Conservation (phyloP, 768 basidiomycete species). For the Pisolithus microcarpus region DNA sequence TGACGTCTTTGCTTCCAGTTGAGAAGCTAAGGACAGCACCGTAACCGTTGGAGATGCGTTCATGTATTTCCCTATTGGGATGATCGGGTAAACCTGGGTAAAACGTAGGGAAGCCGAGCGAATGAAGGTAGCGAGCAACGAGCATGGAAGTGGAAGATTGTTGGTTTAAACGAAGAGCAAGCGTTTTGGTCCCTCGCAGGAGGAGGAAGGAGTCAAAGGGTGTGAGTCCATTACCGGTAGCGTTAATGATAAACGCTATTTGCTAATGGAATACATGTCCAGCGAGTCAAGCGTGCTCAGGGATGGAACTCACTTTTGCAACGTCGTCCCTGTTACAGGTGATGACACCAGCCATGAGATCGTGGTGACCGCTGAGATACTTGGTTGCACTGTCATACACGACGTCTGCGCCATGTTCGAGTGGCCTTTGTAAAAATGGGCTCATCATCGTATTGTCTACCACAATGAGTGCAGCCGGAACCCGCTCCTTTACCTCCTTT, state of each 20-base stretch:
- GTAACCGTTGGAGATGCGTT: slow-evolving; percentile 81
- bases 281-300: background rate
- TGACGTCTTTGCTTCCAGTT: slow-evolving; percentile 84
- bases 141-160: slow-evolving; percentile 77
- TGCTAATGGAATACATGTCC: slow-evolving; percentile 38
- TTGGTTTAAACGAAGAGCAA: slow-evolving; percentile 92
- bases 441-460: slow-evolving; percentile 99
- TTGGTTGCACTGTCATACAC: slow-evolving; percentile 99
- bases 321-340: slow-evolving; percentile 88
- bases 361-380: slow-evolving; percentile 96
- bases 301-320: slow-evolving; percentile 50
- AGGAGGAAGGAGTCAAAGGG: slow-evolving; percentile 97
- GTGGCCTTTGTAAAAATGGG: slow-evolving; percentile 90
- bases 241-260: slow-evolving; percentile 87
- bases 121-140: slow-evolving; percentile 80
- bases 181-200: slow-evolving; percentile 91
- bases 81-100: slow-evolving; percentile 87
- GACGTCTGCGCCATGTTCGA: slow-evolving; percentile 93
- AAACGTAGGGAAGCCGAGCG: slow-evolving; percentile 82
- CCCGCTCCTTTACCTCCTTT: slow-evolving; percentile 73
- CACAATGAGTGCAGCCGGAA: slow-evolving; percentile 74
- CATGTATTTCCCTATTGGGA: slow-evolving; percentile 82
- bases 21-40: slow-evolving; percentile 94
- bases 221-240: slow-evolving; percentile 87
- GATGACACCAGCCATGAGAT: slow-evolving; percentile 97